A percentile compares a stretch with the other conserved stretches of the same genome.
These are phyloP conservation scores for Mycotypha africana DNA, from an alignment of 371 early-diverging fungal genomes.

Conservation along the genomic window DNA sequence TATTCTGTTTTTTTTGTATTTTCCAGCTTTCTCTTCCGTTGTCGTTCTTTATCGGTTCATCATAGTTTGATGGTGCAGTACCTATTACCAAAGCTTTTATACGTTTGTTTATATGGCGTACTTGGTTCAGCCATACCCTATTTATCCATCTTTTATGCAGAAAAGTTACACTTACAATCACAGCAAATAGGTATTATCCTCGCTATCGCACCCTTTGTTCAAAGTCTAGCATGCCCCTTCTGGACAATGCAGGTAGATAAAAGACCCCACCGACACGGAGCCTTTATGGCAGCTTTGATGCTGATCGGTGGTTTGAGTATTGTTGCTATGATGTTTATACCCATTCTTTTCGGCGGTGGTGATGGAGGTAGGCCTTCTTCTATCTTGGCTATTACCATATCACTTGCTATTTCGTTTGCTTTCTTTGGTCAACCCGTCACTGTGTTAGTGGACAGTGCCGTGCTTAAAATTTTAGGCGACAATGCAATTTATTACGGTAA, in stretches of 20 bases:
- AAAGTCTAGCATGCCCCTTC: slow-evolving; percentile 31
- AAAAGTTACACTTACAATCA: slow-evolving; percentile 23
- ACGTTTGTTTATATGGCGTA: slow-evolving; percentile 26
- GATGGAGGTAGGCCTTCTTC: not conserved
- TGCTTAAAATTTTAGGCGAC: slow-evolving; percentile 35
- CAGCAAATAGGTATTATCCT: slow-evolving; percentile 36
- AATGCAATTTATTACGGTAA: slow-evolving; percentile 41
- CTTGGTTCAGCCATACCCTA: slow-evolving; percentile 38
- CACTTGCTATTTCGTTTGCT: slow-evolving; percentile 29
- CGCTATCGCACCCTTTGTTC: slow-evolving; percentile 38
- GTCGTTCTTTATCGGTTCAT: not conserved
- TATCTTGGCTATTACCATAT: slow-evolving; percentile 11
- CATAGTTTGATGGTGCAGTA: slow-evolving; percentile 2
- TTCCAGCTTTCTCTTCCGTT: slow-evolving; percentile 3
- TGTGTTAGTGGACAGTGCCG: slow-evolving; percentile 36
- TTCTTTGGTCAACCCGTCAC: slow-evolving; percentile 35
- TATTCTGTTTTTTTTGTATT: slow-evolving; percentile 2
- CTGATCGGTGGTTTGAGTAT: slow-evolving; percentile 29
- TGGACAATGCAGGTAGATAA: slow-evolving; percentile 39
- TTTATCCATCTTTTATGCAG: slow-evolving; percentile 31
- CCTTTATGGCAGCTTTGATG: slow-evolving; percentile 25
- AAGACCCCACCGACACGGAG: slow-evolving; percentile 28
- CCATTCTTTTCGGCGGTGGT: slow-evolving; percentile 8
- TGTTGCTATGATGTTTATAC: slow-evolving; percentile 24
- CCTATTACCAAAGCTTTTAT: slow-evolving; percentile 31